Percentiles rank a stretch among this genome's conserved stretches.
Conservation (phyloP, 768 basidiomycete species). For the Sarcodon aspratus region DNA sequence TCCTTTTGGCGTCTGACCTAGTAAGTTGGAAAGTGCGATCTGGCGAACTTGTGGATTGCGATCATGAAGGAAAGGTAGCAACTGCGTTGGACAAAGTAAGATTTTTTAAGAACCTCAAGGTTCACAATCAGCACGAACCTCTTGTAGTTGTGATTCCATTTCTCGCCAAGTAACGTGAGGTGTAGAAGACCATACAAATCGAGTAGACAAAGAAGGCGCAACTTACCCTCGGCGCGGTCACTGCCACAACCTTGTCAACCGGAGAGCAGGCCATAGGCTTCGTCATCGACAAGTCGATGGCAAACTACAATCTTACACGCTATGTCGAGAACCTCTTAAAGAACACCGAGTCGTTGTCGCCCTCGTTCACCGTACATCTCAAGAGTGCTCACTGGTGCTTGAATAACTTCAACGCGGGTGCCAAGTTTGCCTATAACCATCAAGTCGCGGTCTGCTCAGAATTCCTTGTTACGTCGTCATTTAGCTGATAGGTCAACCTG, state of each 20-base stretch:
- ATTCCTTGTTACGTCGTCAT: neutral
- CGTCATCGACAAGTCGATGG: constrained; percentile 29
- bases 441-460: constrained; percentile 43
- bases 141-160: constrained; percentile 27
- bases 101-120: neutral
- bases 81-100: constrained; percentile 28
- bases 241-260: constrained; percentile 1
- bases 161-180: constrained; percentile 1
- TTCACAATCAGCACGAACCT: constrained; percentile 17
- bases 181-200: constrained; percentile 2
- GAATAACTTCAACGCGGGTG: constrained; percentile 42
- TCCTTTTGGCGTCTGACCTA: constrained; percentile 67
- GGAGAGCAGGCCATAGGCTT: constrained; percentile 1
- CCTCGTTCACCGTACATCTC: constrained; percentile 73
- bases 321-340: constrained; percentile 50
- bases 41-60: constrained; percentile 81
- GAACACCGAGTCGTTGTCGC: constrained; percentile 39
- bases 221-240: neutral
- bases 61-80: constrained; percentile 78
- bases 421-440: constrained; percentile 74
- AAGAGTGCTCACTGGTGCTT: constrained; percentile 75
- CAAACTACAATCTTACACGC: constrained; percentile 65
- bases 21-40: constrained; percentile 74
- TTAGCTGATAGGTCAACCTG: constrained; percentile 2
- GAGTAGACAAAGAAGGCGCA: neutral